Base-by-base conservation (phyloP, 495 filamentous ascomycete species). In the Parmelia sp. region DNA sequence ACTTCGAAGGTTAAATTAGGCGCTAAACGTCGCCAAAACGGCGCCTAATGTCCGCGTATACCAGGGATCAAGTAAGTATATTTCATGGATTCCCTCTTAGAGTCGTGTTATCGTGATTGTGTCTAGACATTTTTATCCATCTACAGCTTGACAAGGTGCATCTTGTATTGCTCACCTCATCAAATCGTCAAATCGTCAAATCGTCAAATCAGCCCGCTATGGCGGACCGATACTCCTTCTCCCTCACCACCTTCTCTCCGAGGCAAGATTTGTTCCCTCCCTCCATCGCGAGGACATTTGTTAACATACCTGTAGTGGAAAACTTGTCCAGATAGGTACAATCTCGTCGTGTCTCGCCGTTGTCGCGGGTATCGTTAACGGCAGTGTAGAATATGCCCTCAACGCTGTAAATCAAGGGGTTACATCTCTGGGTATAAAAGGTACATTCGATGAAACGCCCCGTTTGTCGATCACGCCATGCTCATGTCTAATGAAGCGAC, bases 181-280 rank as follows among this genome's bases (percentile, higher is more conserved):
- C 21, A 31, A 4, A 23, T 29, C 19, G 19, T n/a, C 8, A 35
- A 29, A 1, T 12, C 31, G n/a, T 40, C 21, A 31, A 4, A 23
- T 29, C 19, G 19, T n/a, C 8, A 35, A 29, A 1, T 12, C 31
- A 27, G 37, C 58, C 58, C 69, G 79, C 67, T 73, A 99, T 99
- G 94, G 92, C 94, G 69, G 95, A 99, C 79, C 84, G 95, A 81
- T 99, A 99, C 77, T 97, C 94, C 56, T 99, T 97, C 88, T 97
- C 95, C 45, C 83, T 99, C 72, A 99, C 94, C 58, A 99, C 94
- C 64, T 99, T 99, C 88, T 97, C 94, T 69, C 94, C 94, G 71
- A 98, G 93, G 94, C 96, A 63, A 36, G 21, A 7, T 25, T 1
- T 19, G 15, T 27, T 45, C 25, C 39, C 12, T 25, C 10, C 36